Evolutionary conservation across 208 protist genomes (phyloP).

Genomic region (Trypanosoma avium): DNA sequence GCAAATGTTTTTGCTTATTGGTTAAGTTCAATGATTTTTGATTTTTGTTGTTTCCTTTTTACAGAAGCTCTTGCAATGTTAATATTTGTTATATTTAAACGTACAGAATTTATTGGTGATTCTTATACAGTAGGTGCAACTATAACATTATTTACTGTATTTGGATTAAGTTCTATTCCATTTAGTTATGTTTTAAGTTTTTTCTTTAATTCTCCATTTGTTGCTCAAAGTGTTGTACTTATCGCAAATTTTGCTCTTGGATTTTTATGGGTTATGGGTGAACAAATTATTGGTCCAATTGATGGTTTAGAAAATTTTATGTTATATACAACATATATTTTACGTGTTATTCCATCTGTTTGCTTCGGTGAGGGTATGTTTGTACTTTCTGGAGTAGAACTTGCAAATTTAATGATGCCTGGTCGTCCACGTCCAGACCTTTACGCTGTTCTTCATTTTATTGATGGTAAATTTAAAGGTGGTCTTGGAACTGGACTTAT

Average conservation of each 20-base stretch:
- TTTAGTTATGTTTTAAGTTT: conserved; percentile 80
- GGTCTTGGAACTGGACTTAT: conserved; percentile 70
- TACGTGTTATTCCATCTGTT: conserved; percentile 72
- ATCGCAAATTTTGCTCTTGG: conserved; percentile 81
- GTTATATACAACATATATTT: conserved; percentile 41
- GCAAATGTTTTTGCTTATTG: conserved; percentile 70
- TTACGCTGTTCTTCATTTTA: conserved; percentile 43
- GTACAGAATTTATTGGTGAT: conserved; percentile 64
- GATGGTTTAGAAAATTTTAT: conserved; percentile 44
- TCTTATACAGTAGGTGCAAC: conserved; percentile 40
- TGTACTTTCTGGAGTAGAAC: conserved; percentile 46
- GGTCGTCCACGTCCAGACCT: conserved; percentile 30
- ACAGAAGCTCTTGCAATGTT: conserved; percentile 60
- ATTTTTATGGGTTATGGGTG: conserved; percentile 75
- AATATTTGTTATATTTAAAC: conserved; percentile 69
- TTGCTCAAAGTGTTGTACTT: conserved; percentile 76
- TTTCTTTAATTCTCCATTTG: conserved; percentile 72
- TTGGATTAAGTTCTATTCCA: conserved; percentile 63
- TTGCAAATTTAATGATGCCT: conserved; percentile 54
- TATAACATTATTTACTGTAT: conserved; percentile 71
- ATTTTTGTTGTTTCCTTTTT: conserved; percentile 60
- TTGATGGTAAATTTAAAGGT: conserved; percentile 32
- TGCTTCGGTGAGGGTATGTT: conserved; percentile 78
- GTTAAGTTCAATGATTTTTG: conserved; percentile 78
- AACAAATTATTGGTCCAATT: conserved; percentile 53